These are phyloP conservation scores for Vitis labrusca DNA, from an alignment of 164 flowering plant species.

Conservation along the genomic window DNA sequence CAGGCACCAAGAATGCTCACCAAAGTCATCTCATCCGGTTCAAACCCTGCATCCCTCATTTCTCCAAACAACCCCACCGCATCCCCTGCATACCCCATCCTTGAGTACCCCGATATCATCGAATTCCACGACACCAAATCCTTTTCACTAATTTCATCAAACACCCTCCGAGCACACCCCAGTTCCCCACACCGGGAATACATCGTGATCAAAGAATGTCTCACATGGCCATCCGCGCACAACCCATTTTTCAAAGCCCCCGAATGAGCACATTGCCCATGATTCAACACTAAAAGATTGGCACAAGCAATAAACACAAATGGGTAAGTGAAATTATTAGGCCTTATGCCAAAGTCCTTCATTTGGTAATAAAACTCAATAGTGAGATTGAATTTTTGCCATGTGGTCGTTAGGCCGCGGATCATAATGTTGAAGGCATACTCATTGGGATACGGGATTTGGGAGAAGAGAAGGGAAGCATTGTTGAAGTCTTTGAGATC, in stretches of 20 bases:
- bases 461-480: conserved; percentile 47
- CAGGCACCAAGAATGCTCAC: conserved; percentile 64
- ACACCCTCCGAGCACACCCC: conserved; percentile 51
- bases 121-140: conserved; percentile 71
- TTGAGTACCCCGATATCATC: conserved; percentile 63
- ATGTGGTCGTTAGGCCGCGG: conserved; percentile 53
- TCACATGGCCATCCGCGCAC: conserved; percentile 36
- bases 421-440: conserved; percentile 70
- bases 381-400: conserved; percentile 38
- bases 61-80: conserved; percentile 48
- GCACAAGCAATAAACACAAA: conserved; percentile 54
- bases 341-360: conserved; percentile 42
- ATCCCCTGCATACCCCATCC: conserved; percentile 46
- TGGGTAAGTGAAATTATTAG: conserved; percentile 58
- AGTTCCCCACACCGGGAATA: conserved; percentile 42
- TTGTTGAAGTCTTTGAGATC: conserved; percentile 47
- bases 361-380: conserved; percentile 40
- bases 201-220: conserved; percentile 54
- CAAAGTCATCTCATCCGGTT: conserved; percentile 53
- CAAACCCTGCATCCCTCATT: conserved; percentile 47
- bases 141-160: conserved; percentile 56
- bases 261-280: conserved; percentile 40
- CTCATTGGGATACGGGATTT: conserved; percentile 35
- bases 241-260: conserved; percentile 43
- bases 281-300: conserved; percentile 28